phyloP scores from a whole-genome alignment of 257 asterid species.

The Solanum paucissectum region DNA sequence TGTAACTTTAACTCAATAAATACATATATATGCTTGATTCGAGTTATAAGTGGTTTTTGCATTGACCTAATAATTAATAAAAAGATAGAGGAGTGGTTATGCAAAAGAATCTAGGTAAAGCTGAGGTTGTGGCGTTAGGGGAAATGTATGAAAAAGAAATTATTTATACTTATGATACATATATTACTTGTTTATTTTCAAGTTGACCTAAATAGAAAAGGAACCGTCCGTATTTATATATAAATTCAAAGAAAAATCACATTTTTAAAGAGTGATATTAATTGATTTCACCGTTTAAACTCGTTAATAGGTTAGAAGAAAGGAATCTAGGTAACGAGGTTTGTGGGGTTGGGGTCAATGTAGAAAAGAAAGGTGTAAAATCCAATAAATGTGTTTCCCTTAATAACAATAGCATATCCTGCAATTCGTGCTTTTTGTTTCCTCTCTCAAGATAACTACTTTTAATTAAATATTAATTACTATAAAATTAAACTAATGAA shows the following conservation, averaged over 20 bases:
- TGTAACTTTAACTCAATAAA: not conserved
- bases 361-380: constrained; percentile 32
- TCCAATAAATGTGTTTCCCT: constrained; percentile 51
- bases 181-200: no score
- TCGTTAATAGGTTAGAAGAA: not conserved
- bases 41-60: not conserved
- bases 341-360: constrained; percentile 1
- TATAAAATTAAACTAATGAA: not conserved
- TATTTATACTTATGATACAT: no score
- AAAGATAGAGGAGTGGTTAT: not conserved
- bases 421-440: constrained; percentile 7
- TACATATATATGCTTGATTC: not conserved
- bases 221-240: rapidly evolving
- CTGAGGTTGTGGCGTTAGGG: not conserved
- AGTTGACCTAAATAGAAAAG: not conserved
- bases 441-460: not conserved
- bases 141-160: not conserved
- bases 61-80: not conserved
- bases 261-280: no score
- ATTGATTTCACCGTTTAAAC: rapidly evolving
- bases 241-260: rapidly evolving
- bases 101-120: not conserved
- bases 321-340: constrained; percentile 42
- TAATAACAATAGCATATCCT: constrained; percentile 15
- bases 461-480: constrained; percentile 11